A percentile compares a stretch with the other conserved stretches of the same genome.
phyloP scores from a whole-genome alignment of 176 grass and related monocot species.

The Metroxylon sagu region DNA sequence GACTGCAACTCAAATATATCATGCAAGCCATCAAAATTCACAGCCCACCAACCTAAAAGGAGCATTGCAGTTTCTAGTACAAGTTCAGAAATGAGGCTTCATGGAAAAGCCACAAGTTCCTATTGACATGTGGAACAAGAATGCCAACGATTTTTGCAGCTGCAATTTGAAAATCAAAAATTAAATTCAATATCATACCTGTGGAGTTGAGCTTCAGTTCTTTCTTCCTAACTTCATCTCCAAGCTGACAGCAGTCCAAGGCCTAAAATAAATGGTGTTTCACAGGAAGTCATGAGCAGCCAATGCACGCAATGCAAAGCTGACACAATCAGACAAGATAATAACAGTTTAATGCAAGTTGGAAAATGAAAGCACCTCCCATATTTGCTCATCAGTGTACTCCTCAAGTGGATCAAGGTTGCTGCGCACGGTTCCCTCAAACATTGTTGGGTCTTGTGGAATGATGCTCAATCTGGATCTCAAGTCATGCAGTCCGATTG shows the following conservation, averaged over 20 bases:
- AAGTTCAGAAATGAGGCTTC: too few species aligned
- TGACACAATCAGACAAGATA: too few species aligned
- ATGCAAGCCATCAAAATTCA: too few species aligned
- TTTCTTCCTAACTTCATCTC: constrained; percentile 66
- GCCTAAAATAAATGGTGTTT: constrained; percentile 28
- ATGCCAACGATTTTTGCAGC: too few species aligned
- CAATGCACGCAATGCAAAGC: too few species aligned
- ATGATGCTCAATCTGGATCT: constrained; percentile 21
- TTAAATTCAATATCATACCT: constrained; percentile 27
- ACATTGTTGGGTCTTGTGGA: constrained; percentile 77
- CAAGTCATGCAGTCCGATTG: constrained; percentile 4
- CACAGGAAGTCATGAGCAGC: too few species aligned
- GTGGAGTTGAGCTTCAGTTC: constrained; percentile 54
- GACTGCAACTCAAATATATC: constrained; percentile 28
- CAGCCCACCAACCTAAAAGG: too few species aligned
- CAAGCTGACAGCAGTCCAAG: constrained; percentile 65
- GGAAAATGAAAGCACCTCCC: constrained; percentile 26
- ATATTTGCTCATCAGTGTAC: constrained; percentile 45
- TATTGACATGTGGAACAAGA: too few species aligned
- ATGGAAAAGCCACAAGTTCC: too few species aligned
- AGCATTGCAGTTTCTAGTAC: too few species aligned
- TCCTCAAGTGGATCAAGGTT: constrained; percentile 67
- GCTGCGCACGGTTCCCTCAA: constrained; percentile 65
- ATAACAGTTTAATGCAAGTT: too few species aligned
- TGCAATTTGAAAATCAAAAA: too few species aligned